Evolutionary conservation across 2,329 filamentous ascomycete species (phyloP).

Genomic region (Fusarium solani-melongenae): DNA sequence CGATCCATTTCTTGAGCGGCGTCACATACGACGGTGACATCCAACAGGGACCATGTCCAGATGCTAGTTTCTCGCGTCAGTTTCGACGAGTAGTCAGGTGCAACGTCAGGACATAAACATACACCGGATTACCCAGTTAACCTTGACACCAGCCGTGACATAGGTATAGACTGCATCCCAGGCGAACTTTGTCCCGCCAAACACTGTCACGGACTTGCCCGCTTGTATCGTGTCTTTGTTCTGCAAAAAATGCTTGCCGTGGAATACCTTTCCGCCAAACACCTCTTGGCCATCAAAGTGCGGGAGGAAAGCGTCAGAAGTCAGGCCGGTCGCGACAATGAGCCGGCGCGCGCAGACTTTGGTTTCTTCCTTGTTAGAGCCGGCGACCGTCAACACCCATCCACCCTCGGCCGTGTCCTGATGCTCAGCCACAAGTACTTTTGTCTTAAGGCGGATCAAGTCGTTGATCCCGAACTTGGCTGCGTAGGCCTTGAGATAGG

Average conservation of each 20-base stretch:
- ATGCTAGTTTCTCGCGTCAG: background rate
- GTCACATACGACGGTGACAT: background rate
- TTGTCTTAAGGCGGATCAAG: constrained; percentile 59
- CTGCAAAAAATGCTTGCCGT: background rate
- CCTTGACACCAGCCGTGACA: background rate
- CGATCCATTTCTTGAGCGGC: background rate
- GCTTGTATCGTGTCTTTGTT: background rate
- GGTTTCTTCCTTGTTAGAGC: background rate
- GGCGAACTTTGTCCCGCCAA: background rate
- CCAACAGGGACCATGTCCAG: background rate
- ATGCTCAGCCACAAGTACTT: constrained; percentile 56
- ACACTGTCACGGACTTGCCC: background rate
- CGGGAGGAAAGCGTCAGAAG: background rate
- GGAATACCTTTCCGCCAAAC: background rate
- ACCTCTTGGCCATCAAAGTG: background rate
- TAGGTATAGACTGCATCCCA: background rate
- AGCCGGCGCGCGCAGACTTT: background rate
- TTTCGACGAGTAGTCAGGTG: background rate
- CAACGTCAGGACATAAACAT: background rate
- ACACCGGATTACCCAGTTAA: background rate
- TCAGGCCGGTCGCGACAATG: background rate
- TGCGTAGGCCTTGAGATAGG: constrained; percentile 51
- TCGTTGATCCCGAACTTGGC: constrained; percentile 59
- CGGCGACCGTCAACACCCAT: constrained; percentile 16
- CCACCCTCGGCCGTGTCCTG: constrained; percentile 4